These are phyloP conservation scores for Rhizopogon vesiculosus DNA, from an alignment of 768 basidiomycete species.

Conservation along the genomic window DNA sequence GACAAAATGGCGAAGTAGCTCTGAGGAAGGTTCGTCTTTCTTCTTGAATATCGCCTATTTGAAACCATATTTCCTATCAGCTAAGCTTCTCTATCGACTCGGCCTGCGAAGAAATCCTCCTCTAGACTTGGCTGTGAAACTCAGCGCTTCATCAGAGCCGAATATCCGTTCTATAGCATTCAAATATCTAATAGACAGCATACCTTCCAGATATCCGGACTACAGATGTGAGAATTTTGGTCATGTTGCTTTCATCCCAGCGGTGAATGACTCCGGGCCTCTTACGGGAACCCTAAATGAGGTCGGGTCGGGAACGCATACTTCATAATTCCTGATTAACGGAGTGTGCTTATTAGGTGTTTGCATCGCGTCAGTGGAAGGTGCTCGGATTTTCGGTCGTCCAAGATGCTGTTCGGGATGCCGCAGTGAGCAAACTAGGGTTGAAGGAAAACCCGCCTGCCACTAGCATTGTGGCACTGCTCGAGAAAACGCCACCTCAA, in stretches of 20 bases:
- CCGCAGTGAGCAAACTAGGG: constrained; percentile 59
- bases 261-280: constrained; percentile 45
- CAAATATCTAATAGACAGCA: constrained; percentile 79
- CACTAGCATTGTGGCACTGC: constrained; percentile 48
- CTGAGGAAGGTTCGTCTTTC: constrained; percentile 71
- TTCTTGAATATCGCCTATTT: background rate
- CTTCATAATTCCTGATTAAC: background rate
- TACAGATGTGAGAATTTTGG: constrained; percentile 54
- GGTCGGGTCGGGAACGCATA: constrained; percentile 31
- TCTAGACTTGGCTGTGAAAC: constrained; percentile 55
- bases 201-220: constrained; percentile 50
- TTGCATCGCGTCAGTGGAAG: constrained; percentile 61
- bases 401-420: constrained; percentile 44
- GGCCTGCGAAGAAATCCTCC: constrained; percentile 69
- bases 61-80: constrained; percentile 31
- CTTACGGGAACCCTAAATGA: constrained; percentile 62
- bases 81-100: constrained; percentile 72
- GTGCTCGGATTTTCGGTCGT: constrained; percentile 74
- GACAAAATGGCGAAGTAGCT: constrained; percentile 72
- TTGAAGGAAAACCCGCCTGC: constrained; percentile 68
- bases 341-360: constrained; percentile 46
- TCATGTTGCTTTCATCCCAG: constrained; percentile 75
- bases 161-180: constrained; percentile 58
- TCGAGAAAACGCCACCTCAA: constrained; percentile 57
- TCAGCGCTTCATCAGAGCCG: constrained; percentile 58